A percentile compares a stretch with the other conserved stretches of the same genome.
Evolutionary conservation across 2,329 filamentous ascomycete species (phyloP).

Genomic region (Pseudogymnoascus sp.): DNA sequence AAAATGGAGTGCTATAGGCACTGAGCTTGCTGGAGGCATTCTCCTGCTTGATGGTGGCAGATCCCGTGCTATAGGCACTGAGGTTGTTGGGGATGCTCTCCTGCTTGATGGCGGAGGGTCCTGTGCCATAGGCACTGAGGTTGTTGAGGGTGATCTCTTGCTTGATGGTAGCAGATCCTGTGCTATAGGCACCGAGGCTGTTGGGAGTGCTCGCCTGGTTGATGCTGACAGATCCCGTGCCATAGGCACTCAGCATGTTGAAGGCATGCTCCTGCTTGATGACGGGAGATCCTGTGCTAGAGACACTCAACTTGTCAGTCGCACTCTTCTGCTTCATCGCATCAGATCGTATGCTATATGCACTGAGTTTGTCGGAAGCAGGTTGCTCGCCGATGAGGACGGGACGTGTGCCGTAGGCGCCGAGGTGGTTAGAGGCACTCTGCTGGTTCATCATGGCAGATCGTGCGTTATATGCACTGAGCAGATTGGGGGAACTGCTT

Average conservation of each 20-base stretch:
- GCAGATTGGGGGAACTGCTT: not conserved
- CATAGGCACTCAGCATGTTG: not conserved
- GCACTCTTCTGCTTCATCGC: too few relatives aligned
- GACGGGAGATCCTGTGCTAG: not conserved
- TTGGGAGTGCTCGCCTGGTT: not conserved
- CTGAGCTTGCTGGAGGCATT: not conserved
- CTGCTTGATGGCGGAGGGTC: not conserved
- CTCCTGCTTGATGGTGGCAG: not conserved
- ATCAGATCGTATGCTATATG: not conserved
- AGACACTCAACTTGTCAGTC: not conserved
- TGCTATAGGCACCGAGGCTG: not conserved
- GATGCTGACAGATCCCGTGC: not conserved
- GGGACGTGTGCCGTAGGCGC: not conserved
- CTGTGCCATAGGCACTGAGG: not conserved
- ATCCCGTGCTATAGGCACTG: not conserved
- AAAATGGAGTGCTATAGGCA: not conserved
- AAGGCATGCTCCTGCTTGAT: too few relatives aligned
- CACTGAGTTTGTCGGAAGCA: not conserved
- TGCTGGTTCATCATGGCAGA: not conserved
- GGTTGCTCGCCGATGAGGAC: not conserved
- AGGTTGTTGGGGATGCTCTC: not conserved
- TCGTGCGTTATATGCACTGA: not conserved
- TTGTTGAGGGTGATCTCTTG: not conserved
- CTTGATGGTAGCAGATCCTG: not conserved
- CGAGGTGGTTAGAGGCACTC: not conserved